A percentile compares a stretch with the other conserved stretches of the same genome.
Evolutionary conservation across 768 basidiomycete species (phyloP).

Genomic region (Lentinula sp.): DNA sequence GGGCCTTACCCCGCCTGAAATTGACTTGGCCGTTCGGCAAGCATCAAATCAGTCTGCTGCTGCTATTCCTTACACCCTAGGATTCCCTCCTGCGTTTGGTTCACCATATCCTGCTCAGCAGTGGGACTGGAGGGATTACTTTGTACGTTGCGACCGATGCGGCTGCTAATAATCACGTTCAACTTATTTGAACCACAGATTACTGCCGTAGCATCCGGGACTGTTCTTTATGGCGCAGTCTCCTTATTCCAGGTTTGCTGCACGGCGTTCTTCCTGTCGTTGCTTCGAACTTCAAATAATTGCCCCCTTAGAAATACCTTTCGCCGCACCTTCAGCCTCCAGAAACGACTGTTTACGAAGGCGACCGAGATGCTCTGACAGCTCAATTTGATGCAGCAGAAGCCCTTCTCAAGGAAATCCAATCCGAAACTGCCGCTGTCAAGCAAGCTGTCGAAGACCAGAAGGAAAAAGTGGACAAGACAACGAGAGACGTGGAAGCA

Average conservation of each 20-base stretch:
- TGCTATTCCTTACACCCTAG: slow-evolving; percentile 15
- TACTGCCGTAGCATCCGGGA: slow-evolving; percentile 86
- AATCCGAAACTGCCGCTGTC: slow-evolving; percentile 68
- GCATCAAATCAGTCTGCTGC: slow-evolving; percentile 28
- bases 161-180: background rate
- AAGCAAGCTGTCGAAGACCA: slow-evolving; percentile 73
- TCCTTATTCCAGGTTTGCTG: slow-evolving; percentile 67
- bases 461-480: slow-evolving; percentile 62
- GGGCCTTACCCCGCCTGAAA: slow-evolving; percentile 78
- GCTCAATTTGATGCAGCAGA: slow-evolving; percentile 90
- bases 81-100: slow-evolving; percentile 40
- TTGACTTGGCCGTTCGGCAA: slow-evolving; percentile 77
- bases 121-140: slow-evolving; percentile 98
- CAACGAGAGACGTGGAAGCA: slow-evolving; percentile 64
- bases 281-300: background rate
- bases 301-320: slow-evolving; percentile 68
- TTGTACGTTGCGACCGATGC: slow-evolving; percentile 47
- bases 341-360: slow-evolving; percentile 80
- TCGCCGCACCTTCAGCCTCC: slow-evolving; percentile 90
- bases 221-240: slow-evolving; percentile 73
- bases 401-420: slow-evolving; percentile 73
- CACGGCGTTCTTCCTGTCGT: background rate
- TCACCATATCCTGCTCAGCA: slow-evolving; percentile 41
- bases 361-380: slow-evolving; percentile 76
- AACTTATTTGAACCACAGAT: slow-evolving; percentile 46